Evolutionary conservation across 768 basidiomycete species (phyloP), one percentile per base, ranked within the genome.

Genomic region (Cystobasidiopsis lactophilus): DNA sequence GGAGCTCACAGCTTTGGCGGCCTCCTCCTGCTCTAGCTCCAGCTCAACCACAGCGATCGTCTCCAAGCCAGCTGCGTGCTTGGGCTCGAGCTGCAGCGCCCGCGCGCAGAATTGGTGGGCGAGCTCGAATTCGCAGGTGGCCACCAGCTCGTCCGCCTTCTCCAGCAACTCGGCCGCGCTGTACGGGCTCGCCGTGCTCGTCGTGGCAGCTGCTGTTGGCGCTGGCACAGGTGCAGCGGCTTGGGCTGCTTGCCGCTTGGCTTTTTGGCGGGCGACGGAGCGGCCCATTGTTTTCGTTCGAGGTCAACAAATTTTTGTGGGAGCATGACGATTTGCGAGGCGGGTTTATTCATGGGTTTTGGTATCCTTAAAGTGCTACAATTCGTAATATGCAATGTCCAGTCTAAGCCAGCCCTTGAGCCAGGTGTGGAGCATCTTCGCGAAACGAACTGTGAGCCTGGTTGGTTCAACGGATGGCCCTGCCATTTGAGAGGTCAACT

Each of bases 31-130:
- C 3, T 51, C 53, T n/a, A 57, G 35, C 53, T 63, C 62, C 19
- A 63, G 58, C 39, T 58, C 57, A 51, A 56, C 50, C 5, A 58
- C 57, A 2, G 61, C 62, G 19, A 61, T 45, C 27, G 61, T 51
- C 50, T 63, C 62, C 19, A 58, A 31, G 13, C 53, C 48, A 24
- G 53, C 58, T 3, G 26, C 51, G 14, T 40, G 44, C 29, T 50
- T 38, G 5, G 47, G 50, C 37, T 60, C 52, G 43, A 38, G 41
- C 23, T 50, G 40, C 37, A 49, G 40, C 2, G 61, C 62, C n/a
- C 50, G 37, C 33, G 55, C 30, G 38, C 53, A 57, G 14, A 57
- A 41, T 13, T 41, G n/a, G 31, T 57, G 54, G 18, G 62, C 62
- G 0, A 37, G 30, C 2, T 59, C 58, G 40, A 59, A 57, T 23